Conservation (phyloP, 2,329 filamentous ascomycete species). For the Chaetomium globosum region DNA sequence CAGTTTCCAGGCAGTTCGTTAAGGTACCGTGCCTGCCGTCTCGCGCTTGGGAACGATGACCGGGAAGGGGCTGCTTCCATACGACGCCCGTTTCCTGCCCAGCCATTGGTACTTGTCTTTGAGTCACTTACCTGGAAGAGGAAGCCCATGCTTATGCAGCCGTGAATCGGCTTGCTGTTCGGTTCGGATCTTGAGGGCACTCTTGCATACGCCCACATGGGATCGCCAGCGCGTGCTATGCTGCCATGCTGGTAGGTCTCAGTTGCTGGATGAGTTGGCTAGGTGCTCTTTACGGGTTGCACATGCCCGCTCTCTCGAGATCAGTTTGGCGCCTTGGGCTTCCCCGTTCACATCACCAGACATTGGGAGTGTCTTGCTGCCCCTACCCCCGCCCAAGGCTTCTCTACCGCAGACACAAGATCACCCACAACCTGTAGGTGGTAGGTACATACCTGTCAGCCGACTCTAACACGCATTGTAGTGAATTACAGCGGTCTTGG, state of each 20-base stretch:
- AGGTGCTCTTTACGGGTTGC: constrained; percentile 5
- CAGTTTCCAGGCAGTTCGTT: neutral
- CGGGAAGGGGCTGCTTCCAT: neutral
- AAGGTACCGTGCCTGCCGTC: neutral
- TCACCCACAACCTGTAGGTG: neutral
- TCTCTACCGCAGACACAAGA: neutral
- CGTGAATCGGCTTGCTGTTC: constrained; percentile 14
- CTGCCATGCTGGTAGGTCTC: constrained; percentile 32
- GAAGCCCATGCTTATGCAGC: constrained; percentile 27
- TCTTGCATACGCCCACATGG: constrained; percentile 24
- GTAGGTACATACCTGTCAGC: too few species aligned
- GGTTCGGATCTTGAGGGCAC: constrained; percentile 19
- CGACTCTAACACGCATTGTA: neutral
- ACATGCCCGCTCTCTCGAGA: neutral
- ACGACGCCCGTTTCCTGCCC: neutral
- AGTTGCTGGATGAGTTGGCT: constrained; percentile 13
- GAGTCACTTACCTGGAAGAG: neutral
- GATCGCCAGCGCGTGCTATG: constrained; percentile 32
- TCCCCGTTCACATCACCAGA: neutral
- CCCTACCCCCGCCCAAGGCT: neutral
- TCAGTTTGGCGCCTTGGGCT: neutral
- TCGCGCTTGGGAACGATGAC: neutral
- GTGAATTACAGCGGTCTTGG: neutral
- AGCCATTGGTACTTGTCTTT: neutral
- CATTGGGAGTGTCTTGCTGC: neutral